Evolutionary conservation across 2,329 filamentous ascomycete species (phyloP).

Genomic region (Xylariaceae sp.): DNA sequence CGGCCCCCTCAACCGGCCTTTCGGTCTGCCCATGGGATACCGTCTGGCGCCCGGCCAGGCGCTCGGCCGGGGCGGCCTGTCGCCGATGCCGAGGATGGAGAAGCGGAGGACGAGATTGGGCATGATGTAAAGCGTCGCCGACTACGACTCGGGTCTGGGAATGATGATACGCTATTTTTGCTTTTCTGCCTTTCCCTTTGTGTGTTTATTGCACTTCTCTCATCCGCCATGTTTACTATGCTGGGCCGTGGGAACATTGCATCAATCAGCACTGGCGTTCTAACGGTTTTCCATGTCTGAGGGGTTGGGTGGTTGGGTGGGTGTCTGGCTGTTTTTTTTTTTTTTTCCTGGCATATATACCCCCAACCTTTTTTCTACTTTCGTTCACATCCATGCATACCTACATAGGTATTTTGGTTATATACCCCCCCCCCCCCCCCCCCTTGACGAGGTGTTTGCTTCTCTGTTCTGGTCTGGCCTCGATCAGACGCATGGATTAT

Average conservation of each 20-base stretch:
- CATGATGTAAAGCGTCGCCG: slow-evolving; percentile 47
- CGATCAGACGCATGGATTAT: slow-evolving; percentile 12
- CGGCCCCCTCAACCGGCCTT: slow-evolving; percentile 34
- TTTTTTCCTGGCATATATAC: slow-evolving; percentile 20
- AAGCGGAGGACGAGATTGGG: slow-evolving; percentile 64
- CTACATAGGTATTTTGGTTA: slow-evolving; percentile 13
- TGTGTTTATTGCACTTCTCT: slow-evolving; percentile 8
- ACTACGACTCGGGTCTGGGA: background rate
- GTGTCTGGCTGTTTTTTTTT: too few relatives aligned
- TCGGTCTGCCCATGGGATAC: slow-evolving; percentile 40
- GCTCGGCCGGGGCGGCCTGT: slow-evolving; percentile 37
- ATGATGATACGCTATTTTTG: slow-evolving; percentile 1
- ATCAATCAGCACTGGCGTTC: slow-evolving; percentile 26
- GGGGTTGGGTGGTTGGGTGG: too few relatives aligned
- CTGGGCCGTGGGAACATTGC: slow-evolving; percentile 10
- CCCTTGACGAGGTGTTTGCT: slow-evolving; percentile 11
- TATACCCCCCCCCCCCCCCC: slow-evolving; percentile 15
- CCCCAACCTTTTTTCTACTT: slow-evolving; percentile 17
- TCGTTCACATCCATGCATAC: slow-evolving; percentile 12
- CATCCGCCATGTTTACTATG: slow-evolving; percentile 2
- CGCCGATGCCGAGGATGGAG: slow-evolving; percentile 55
- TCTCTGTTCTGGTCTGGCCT: slow-evolving; percentile 5
- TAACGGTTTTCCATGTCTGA: slow-evolving; percentile 12
- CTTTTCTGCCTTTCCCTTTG: slow-evolving; percentile 19
- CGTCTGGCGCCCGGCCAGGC: slow-evolving; percentile 42